phyloP scores from a whole-genome alignment of 192 early-diverging fungal genomes.

The Backusella psychrophila region DNA sequence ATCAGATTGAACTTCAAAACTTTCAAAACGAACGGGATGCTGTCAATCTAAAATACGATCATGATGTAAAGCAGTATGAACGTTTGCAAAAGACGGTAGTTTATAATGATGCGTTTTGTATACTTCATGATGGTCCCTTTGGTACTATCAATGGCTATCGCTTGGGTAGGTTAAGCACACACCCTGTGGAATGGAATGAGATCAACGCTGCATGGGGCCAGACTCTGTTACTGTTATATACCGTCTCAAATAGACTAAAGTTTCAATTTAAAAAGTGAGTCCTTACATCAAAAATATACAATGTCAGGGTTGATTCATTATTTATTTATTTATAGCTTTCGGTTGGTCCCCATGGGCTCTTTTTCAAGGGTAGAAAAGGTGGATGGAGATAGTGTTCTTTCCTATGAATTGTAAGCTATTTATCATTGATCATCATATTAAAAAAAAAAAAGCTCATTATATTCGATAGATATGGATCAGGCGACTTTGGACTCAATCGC shows the following conservation, averaged over 20 bases:
- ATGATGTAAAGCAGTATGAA: constrained; percentile 74
- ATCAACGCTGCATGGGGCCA: constrained; percentile 98
- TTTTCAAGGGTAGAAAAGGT: constrained; percentile 89
- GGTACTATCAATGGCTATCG: constrained; percentile 95
- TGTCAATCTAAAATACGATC: constrained; percentile 75
- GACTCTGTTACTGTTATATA: constrained; percentile 80
- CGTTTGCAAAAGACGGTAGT: constrained; percentile 90
- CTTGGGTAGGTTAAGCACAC: constrained; percentile 73
- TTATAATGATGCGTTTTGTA: constrained; percentile 93
- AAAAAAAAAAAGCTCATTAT: background rate
- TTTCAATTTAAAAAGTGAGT: constrained; percentile 76
- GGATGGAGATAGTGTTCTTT: constrained; percentile 61
- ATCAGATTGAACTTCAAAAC: constrained; percentile 55
- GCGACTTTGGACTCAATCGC: constrained; percentile 72
- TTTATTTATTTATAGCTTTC: constrained; percentile 48
- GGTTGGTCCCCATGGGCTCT: constrained; percentile 87
- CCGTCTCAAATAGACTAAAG: constrained; percentile 78
- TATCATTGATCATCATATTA: no score
- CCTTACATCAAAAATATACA: no score
- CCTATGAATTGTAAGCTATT: constrained; percentile 71
- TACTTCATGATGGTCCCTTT: constrained; percentile 80
- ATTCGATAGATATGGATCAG: constrained; percentile 70
- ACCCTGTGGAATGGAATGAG: constrained; percentile 90
- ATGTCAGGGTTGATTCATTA: no score
- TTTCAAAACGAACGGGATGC: constrained; percentile 79